These are phyloP conservation scores for Medicago ruthenica DNA, from an alignment of 306 rosid species.

Conservation along the genomic window DNA sequence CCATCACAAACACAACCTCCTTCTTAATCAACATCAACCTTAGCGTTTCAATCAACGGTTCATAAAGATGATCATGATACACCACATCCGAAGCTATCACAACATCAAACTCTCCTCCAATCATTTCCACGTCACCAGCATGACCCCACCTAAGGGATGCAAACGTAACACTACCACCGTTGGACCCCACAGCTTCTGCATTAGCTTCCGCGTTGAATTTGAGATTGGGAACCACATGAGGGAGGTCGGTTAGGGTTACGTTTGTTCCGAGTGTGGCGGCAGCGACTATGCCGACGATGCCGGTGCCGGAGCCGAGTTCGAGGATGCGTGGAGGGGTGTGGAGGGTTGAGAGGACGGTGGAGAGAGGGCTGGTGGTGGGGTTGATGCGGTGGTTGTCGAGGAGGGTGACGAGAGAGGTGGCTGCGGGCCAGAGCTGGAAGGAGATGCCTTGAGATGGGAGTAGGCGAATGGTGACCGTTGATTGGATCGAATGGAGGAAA, in stretches of 20 bases:
- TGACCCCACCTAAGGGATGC: constrained; percentile 84
- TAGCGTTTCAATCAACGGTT: constrained; percentile 79
- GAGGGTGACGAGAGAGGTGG: constrained; percentile 81
- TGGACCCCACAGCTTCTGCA: constrained; percentile 47
- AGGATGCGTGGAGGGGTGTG: constrained; percentile 52
- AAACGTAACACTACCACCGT: constrained; percentile 62
- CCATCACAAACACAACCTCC: constrained; percentile 74
- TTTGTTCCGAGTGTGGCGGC: constrained; percentile 66
- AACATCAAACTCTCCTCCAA: constrained; percentile 72
- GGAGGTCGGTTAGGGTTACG: constrained; percentile 88
- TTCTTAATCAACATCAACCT: constrained; percentile 48
- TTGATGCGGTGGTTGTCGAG: constrained; percentile 64
- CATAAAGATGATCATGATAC: constrained; percentile 82
- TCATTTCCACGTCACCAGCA: constrained; percentile 56
- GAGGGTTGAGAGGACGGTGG: constrained; percentile 44
- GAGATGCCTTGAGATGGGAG: constrained; percentile 86
- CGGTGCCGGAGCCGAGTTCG: constrained; percentile 96
- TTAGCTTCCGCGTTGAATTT: constrained; percentile 74
- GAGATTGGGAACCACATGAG: constrained; percentile 76
- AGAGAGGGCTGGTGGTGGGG: constrained; percentile 65
- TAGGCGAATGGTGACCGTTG: constrained; percentile 68
- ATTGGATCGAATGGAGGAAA: constrained; percentile 62
- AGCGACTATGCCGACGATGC: constrained; percentile 87
- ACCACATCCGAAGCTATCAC: constrained; percentile 87
- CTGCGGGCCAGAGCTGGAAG: constrained; percentile 99